Percentiles rank a stretch among this genome's conserved stretches.
Conservation (phyloP, 176 grass and related monocot species). For the Ampelocalamus luodianensis region DNA sequence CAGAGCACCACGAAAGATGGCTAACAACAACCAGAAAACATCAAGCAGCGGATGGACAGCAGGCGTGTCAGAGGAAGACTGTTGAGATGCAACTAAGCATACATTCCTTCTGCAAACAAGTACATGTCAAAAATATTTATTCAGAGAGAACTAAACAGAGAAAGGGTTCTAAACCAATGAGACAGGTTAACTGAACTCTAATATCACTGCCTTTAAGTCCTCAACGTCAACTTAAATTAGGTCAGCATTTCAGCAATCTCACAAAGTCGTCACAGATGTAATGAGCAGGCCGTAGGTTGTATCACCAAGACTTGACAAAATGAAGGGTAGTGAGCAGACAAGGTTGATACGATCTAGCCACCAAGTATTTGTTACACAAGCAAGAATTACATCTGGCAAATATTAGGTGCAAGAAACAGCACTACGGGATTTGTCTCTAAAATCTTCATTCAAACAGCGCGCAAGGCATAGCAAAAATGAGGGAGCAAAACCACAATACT, state of each 20-base stretch:
- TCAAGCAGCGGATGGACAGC: neutral
- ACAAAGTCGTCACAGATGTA: neutral
- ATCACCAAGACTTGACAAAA: neutral
- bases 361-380: constrained; percentile 14
- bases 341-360: neutral
- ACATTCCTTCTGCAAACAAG: neutral
- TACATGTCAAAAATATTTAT: neutral
- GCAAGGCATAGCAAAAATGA: neutral
- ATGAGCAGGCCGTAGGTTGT: neutral
- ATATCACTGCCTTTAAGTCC: neutral
- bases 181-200: neutral
- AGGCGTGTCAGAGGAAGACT: neutral
- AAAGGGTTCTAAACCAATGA: neutral
- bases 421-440: neutral
- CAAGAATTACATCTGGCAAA: neutral
- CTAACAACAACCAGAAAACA: constrained; percentile 2
- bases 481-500: neutral
- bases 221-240: neutral
- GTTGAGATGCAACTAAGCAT: neutral
- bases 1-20: neutral
- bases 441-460: neutral
- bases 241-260: neutral
- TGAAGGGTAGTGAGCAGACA: neutral
- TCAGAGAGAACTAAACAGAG: neutral
- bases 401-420: neutral